A percentile compares a stretch with the other conserved stretches of the same genome.
Evolutionary conservation across 2,329 filamentous ascomycete genomes (phyloP).

Genomic region (Scedosporium apiospermum): DNA sequence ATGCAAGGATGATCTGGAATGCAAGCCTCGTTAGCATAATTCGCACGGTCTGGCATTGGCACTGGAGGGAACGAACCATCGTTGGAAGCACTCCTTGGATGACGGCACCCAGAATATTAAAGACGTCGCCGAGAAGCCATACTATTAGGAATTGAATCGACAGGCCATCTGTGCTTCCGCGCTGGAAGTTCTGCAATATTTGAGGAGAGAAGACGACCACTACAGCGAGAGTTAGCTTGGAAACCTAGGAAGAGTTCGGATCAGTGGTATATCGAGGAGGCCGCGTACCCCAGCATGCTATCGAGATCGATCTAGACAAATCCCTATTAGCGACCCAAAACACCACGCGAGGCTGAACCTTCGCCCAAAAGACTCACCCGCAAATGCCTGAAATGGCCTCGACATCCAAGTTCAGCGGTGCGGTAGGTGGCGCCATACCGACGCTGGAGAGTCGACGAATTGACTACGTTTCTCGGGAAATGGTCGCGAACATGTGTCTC

Average conservation of each 20-base stretch:
- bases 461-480: background rate
- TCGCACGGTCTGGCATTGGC: background rate
- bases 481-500: background rate
- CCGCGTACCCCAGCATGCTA: constrained; percentile 69
- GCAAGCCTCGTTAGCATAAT: background rate
- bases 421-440: constrained; percentile 45
- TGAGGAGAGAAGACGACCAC: constrained; percentile 96
- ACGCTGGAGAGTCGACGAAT: background rate
- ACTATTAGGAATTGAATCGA: constrained; percentile 87
- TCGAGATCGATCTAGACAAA: constrained; percentile 68
- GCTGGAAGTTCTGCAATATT: constrained; percentile 88
- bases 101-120: constrained; percentile 90
- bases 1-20: constrained; percentile 67
- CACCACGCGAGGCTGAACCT: background rate
- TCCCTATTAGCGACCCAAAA: background rate
- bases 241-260: background rate
- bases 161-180: constrained; percentile 75
- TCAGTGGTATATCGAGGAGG: background rate
- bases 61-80: constrained; percentile 47
- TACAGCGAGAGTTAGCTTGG: constrained; percentile 11
- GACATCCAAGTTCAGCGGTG: constrained; percentile 64
- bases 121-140: constrained; percentile 90
- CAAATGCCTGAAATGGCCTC: constrained; percentile 89
- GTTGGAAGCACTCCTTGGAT: constrained; percentile 87
- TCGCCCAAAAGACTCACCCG: constrained; percentile 43